Evolutionary conservation across 2,329 filamentous ascomycete species (phyloP).

Genomic region (Cordyceps cicadae): DNA sequence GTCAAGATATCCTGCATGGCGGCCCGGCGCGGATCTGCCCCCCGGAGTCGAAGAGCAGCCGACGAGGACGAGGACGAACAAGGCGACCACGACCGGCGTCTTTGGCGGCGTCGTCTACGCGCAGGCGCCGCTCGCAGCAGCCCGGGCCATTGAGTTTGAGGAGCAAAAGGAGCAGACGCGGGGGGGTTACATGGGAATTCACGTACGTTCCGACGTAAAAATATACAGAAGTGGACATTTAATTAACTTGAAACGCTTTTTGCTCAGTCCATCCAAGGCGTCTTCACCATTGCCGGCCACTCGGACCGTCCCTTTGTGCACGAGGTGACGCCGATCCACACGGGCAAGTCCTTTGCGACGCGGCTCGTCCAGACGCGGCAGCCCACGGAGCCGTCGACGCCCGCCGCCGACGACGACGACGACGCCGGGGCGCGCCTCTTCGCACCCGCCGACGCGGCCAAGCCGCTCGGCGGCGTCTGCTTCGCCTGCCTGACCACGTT

Average conservation of each 20-base stretch:
- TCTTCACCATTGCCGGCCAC: slow-evolving; percentile 41
- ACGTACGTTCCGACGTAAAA: too few species aligned
- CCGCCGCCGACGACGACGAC: too few species aligned
- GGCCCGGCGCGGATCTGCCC: not conserved
- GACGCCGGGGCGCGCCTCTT: too few species aligned
- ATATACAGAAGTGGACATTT: too few species aligned
- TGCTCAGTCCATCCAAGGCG: slow-evolving; percentile 48
- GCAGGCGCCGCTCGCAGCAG: slow-evolving; percentile 29
- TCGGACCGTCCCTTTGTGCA: slow-evolving; percentile 46
- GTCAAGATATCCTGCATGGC: slow-evolving; percentile 1
- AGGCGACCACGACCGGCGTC: slow-evolving; percentile 17
- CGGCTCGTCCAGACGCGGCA: slow-evolving; percentile 42
- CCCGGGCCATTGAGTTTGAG: slow-evolving; percentile 25
- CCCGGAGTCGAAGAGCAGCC: not conserved
- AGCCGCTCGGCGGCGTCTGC: slow-evolving; percentile 33
- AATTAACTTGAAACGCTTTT: too few species aligned
- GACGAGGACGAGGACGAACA: not conserved
- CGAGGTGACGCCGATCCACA: slow-evolving; percentile 35
- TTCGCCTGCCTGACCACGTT: slow-evolving; percentile 47
- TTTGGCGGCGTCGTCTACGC: slow-evolving; percentile 32
- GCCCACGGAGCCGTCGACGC: slow-evolving; percentile 30
- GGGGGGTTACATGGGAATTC: slow-evolving; percentile 23
- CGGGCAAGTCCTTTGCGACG: slow-evolving; percentile 41
- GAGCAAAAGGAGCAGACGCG: slow-evolving; percentile 16
- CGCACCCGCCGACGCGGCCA: slow-evolving; percentile 29